These are phyloP conservation scores for Talaromyces adpressus DNA, from an alignment of 495 filamentous ascomycete genomes.

Conservation along the genomic window DNA sequence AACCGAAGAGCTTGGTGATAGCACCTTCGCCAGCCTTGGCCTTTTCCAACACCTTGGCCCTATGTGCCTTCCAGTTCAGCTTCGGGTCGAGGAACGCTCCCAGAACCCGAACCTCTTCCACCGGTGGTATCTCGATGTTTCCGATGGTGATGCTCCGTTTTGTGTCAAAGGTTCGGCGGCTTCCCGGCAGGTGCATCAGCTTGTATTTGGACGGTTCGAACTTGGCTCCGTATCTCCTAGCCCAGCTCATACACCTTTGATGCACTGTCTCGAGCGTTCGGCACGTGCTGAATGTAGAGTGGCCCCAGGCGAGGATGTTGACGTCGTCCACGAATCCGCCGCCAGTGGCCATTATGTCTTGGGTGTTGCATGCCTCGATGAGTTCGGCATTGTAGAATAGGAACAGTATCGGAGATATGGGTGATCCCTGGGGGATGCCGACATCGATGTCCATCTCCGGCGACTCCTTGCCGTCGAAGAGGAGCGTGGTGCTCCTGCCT, in stretches of 20 bases:
- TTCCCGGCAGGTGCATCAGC: background rate
- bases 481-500: background rate
- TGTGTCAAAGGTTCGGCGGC: background rate
- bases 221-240: background rate
- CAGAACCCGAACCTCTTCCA: background rate
- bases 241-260: background rate
- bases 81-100: background rate
- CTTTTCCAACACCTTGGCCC: background rate
- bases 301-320: background rate
- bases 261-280: background rate
- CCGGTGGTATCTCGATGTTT: background rate
- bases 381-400: constrained; percentile 9
- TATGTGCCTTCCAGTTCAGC: background rate
- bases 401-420: constrained; percentile 9
- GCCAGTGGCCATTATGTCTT: too few species aligned
- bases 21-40: background rate
- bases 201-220: constrained; percentile 2
- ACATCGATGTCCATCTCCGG: background rate
- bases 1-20: background rate
- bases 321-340: background rate
- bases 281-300: background rate
- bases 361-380: background rate
- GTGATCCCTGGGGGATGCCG: constrained; percentile 8
- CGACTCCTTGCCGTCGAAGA: background rate
- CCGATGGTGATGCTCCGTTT: background rate